Conservation (phyloP, 1,139 yeast genomes). For the Suhomyces panamericanus region DNA sequence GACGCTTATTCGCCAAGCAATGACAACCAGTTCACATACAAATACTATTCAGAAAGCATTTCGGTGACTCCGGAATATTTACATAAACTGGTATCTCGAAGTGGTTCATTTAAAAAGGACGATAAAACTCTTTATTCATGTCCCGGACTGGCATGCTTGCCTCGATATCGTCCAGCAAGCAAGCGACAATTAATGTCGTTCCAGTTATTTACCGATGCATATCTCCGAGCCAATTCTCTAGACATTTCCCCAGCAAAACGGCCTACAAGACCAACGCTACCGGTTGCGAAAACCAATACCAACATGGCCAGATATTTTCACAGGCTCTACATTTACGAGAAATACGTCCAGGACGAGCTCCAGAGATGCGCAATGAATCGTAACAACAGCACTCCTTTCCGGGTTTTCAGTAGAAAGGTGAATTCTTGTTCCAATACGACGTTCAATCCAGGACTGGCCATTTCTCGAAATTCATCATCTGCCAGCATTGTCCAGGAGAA, state of each 20-base stretch:
- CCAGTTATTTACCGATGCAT: background rate
- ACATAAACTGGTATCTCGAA: too few relatives aligned
- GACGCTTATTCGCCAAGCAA: too few relatives aligned
- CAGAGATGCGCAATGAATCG: background rate
- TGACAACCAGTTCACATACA: too few relatives aligned
- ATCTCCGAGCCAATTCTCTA: background rate
- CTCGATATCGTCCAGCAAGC: constrained; percentile 21
- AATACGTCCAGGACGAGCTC: constrained; percentile 7
- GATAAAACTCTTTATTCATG: too few relatives aligned
- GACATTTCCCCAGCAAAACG: background rate
- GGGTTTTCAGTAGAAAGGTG: background rate
- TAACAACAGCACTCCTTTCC: background rate
- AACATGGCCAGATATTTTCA: constrained; percentile 27
- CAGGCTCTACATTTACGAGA: constrained; percentile 20
- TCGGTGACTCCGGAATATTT: too few relatives aligned
- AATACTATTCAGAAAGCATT: too few relatives aligned
- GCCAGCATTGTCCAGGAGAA: background rate
- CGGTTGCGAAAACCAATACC: constrained; percentile 27
- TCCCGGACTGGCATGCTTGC: constrained; percentile 4
- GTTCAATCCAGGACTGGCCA: background rate
- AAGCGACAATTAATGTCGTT: constrained; percentile 12
- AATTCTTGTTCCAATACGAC: background rate
- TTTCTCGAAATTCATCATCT: background rate
- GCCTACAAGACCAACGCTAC: constrained; percentile 20
- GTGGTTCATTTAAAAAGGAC: too few relatives aligned